Evolutionary conservation across 2,329 filamentous ascomycete genomes (phyloP).

Genomic region (Diaporthe velutina): DNA sequence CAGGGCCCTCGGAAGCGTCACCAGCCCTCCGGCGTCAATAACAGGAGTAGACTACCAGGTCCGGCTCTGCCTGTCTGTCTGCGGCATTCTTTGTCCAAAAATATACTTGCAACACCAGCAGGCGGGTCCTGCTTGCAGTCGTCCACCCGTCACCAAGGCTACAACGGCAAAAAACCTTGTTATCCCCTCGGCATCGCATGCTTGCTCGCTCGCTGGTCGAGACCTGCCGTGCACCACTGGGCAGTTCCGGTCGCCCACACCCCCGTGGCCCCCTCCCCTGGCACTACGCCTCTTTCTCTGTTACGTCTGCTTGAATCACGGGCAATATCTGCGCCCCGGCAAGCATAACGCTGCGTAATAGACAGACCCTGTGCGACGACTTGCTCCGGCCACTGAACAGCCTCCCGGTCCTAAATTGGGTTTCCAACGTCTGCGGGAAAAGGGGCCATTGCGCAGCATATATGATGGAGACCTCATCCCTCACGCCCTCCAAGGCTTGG

Average conservation of each 20-base stretch:
- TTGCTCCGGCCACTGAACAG: constrained; percentile 29
- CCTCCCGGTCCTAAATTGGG: constrained; percentile 25
- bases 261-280: constrained; percentile 10
- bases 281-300: constrained; percentile 10
- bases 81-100: constrained; percentile 20
- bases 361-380: constrained; percentile 30
- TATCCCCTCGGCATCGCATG: constrained; percentile 11
- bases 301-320: constrained; percentile 24
- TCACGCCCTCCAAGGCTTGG: constrained; percentile 44
- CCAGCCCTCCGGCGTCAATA: constrained; percentile 18
- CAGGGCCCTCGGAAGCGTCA: not conserved
- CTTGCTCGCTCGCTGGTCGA: constrained; percentile 21
- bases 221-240: constrained; percentile 13
- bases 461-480: constrained; percentile 45
- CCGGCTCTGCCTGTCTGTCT: constrained; percentile 9
- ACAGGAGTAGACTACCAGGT: not conserved
- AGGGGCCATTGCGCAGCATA: constrained; percentile 33
- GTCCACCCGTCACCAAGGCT: not conserved
- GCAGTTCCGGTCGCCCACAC: constrained; percentile 8
- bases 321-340: constrained; percentile 22
- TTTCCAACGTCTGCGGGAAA: constrained; percentile 7
- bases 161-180: constrained; percentile 24
- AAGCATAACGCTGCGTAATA: constrained; percentile 28
- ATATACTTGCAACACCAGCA: constrained; percentile 37
- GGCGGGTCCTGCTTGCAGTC: constrained; percentile 26